phyloP scores from a whole-genome alignment of 2,329 filamentous ascomycete genomes.

The Talaromyces sp. region DNA sequence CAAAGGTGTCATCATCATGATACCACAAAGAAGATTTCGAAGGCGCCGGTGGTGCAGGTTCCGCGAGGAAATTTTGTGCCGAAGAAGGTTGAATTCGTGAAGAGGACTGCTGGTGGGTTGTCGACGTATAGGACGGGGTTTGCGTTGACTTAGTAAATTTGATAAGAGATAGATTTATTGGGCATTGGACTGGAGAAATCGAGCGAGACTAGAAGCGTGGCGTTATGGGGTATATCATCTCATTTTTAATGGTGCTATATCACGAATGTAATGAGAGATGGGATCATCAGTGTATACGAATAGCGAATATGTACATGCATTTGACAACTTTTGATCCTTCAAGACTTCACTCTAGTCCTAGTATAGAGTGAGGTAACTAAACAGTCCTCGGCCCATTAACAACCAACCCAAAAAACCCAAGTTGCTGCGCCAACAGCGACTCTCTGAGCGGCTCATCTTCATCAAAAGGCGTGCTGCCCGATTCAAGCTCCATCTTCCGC shows the following conservation, averaged over 20 bases:
- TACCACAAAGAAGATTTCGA: conserved; percentile 2
- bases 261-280: not conserved
- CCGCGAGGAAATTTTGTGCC: conserved; percentile 26
- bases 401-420: conserved; percentile 34
- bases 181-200: not conserved
- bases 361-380: not conserved
- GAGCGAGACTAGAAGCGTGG: not conserved
- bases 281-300: not conserved
- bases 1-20: conserved; percentile 27
- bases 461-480: not conserved
- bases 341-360: not conserved
- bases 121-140: conserved; percentile 29
- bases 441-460: conserved; percentile 27
- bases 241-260: not conserved
- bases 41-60: conserved; percentile 27
- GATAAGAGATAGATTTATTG: not conserved
- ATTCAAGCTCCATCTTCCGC: conserved; percentile 33
- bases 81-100: conserved; percentile 28
- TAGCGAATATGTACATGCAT: not conserved
- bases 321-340: not conserved
- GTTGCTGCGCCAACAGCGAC: conserved; percentile 22
- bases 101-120: conserved; percentile 25
- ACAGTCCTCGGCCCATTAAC: conserved; percentile 27
- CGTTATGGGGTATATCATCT: not conserved
- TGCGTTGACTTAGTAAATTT: conserved; percentile 22